Evolutionary conservation across 495 filamentous ascomycete genomes (phyloP).

Genomic region (Jackrogersella minutella): DNA sequence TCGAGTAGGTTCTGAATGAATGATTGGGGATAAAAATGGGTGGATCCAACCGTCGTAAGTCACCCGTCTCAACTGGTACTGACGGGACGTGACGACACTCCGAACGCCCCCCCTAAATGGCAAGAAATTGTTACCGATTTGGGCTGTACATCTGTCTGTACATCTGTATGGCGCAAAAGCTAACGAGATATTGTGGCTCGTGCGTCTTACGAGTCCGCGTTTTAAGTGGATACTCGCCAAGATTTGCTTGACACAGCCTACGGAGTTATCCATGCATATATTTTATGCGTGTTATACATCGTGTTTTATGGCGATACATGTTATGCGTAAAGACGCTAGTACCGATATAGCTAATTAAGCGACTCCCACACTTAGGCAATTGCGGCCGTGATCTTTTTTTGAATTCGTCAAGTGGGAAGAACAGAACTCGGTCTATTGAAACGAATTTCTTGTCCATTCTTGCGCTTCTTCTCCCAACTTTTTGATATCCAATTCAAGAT

Average conservation of each 20-base stretch:
- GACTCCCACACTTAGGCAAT: conserved; percentile 52
- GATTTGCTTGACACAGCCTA: background rate
- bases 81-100: conserved; percentile 13
- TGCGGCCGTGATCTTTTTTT: conserved; percentile 27
- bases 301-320: no score
- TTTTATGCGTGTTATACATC: no score
- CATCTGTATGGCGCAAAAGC: conserved; percentile 2
- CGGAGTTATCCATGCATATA: no score
- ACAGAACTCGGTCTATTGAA: conserved; percentile 39
- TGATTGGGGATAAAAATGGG: background rate
- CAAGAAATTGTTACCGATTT: background rate
- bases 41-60: conserved; percentile 18
- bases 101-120: background rate
- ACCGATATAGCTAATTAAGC: conserved; percentile 50
- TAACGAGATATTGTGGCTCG: conserved; percentile 8
- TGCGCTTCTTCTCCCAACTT: conserved; percentile 27
- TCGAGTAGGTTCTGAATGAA: background rate
- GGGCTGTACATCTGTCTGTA: no score
- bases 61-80: conserved; percentile 4
- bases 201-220: conserved; percentile 25
- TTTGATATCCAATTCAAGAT: conserved; percentile 55
- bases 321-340: conserved; percentile 42
- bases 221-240: conserved; percentile 3
- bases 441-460: conserved; percentile 44
- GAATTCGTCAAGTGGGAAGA: conserved; percentile 47